Evolutionary conservation across 257 asterid species (phyloP).

Genomic region (Pogostemon cablin): DNA sequence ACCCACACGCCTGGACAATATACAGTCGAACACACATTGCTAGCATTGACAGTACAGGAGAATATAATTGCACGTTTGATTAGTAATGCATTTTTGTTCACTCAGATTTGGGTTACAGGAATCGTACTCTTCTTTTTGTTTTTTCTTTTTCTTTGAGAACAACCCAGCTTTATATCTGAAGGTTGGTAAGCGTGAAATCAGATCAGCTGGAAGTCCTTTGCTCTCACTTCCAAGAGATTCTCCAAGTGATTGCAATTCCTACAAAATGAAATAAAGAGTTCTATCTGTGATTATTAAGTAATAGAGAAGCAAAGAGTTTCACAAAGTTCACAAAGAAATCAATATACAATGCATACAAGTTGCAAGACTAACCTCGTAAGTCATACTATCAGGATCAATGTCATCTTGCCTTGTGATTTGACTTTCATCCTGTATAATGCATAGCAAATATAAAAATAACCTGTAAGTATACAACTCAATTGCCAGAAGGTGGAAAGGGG

Average conservation of each 20-base stretch:
- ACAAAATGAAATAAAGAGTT: conserved; percentile 15
- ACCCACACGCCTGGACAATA: no score
- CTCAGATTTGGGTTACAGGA: conserved; percentile 19
- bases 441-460: conserved; percentile 18
- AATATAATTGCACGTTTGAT: conserved; percentile 6
- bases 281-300: not conserved
- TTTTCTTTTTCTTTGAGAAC: conserved; percentile 51
- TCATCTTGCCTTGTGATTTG: conserved; percentile 56
- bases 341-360: conserved; percentile 13
- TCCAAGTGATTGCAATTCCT: conserved; percentile 86
- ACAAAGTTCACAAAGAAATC: not conserved
- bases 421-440: conserved; percentile 48
- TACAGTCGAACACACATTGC: not conserved
- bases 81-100: not conserved
- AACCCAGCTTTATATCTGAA: conserved; percentile 71
- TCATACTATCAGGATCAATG: conserved; percentile 78
- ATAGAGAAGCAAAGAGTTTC: conserved; percentile 18
- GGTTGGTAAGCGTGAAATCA: conserved; percentile 71
- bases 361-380: conserved; percentile 69
- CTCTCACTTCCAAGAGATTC: conserved; percentile 73
- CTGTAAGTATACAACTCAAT: conserved; percentile 23
- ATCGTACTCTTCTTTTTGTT: conserved; percentile 50
- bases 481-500: conserved; percentile 23
- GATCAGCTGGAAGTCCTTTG: conserved; percentile 75
- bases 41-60: not conserved